Conservation (phyloP, 2,329 filamentous ascomycete species). For the Curvularia spicifera region DNA sequence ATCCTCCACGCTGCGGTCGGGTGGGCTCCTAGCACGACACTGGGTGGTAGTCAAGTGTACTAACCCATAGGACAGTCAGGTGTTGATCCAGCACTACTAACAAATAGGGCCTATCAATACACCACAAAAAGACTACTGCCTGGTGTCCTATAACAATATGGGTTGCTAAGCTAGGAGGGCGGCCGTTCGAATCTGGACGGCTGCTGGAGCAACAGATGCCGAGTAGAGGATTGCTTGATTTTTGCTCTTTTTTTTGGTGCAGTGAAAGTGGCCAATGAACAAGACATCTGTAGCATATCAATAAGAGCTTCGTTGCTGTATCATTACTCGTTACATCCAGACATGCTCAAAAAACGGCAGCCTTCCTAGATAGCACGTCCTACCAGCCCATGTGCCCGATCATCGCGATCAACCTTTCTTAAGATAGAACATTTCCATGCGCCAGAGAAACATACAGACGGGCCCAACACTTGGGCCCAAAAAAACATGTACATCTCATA, state of each 20-base stretch:
- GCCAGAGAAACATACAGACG: neutral
- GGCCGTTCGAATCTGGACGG: no score
- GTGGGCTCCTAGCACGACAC: no score
- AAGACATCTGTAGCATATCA: neutral
- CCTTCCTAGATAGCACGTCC: neutral
- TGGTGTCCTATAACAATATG: no score
- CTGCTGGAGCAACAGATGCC: no score
- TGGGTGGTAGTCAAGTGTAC: no score
- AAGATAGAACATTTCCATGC: neutral
- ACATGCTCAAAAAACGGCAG: neutral
- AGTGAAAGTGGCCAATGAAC: neutral
- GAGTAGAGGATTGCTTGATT: neutral
- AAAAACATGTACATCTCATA: neutral
- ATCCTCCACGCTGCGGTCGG: no score
- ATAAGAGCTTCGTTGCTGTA: neutral
- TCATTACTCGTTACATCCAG: slow-evolving; percentile 12
- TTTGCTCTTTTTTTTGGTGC: no score
- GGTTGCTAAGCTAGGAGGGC: no score
- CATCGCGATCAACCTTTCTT: neutral
- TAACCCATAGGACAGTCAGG: no score
- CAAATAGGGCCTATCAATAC: no score
- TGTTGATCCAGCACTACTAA: no score
- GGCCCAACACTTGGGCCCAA: neutral
- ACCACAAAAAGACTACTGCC: no score
- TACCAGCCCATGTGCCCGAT: neutral